Percentiles rank a stretch among this genome's conserved stretches.
phyloP scores from a whole-genome alignment of 2,329 filamentous ascomycete species.

The Nannizzia gypsea region DNA sequence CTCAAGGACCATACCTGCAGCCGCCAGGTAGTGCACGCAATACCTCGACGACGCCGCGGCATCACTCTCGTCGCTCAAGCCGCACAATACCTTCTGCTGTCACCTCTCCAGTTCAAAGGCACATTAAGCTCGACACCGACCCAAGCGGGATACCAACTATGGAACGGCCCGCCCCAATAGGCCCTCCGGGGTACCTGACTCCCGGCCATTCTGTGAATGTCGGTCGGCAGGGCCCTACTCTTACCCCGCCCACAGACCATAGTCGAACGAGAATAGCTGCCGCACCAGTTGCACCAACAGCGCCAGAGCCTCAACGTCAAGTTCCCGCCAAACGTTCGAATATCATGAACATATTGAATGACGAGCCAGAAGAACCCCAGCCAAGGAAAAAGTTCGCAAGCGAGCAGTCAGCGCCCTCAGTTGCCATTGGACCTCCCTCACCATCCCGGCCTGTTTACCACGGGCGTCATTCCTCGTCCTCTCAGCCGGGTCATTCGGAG shows the following conservation, averaged over 20 bases:
- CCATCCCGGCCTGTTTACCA: slow-evolving; percentile 17
- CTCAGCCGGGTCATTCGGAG: slow-evolving; percentile 7
- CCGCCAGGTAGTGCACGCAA: slow-evolving; percentile 7
- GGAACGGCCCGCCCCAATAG: slow-evolving; percentile 3
- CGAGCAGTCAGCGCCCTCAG: slow-evolving; percentile 22
- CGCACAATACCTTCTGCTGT: slow-evolving; percentile 10
- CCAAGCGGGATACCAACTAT: not conserved
- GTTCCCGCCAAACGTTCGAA: slow-evolving; percentile 39
- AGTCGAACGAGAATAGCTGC: slow-evolving; percentile 28
- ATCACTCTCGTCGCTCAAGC: slow-evolving; percentile 14
- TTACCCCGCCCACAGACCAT: slow-evolving; percentile 11
- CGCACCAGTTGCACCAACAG: slow-evolving; percentile 14
- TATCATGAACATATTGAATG: slow-evolving; percentile 39
- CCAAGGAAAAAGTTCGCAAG: slow-evolving; percentile 35
- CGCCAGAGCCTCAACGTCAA: slow-evolving; percentile 29
- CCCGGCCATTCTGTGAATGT: slow-evolving; percentile 2
- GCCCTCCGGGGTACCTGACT: slow-evolving; percentile 6
- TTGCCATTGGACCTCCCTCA: slow-evolving; percentile 17
- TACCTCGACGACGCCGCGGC: slow-evolving; percentile 6
- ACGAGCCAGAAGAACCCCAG: slow-evolving; percentile 37
- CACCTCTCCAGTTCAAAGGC: slow-evolving; percentile 11
- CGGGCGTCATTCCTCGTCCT: slow-evolving; percentile 20
- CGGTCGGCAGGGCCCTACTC: slow-evolving; percentile 6
- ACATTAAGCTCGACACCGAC: slow-evolving; percentile 10
- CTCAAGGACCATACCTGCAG: slow-evolving; percentile 26